Conservation (phyloP, 192 early-diverging fungal species). For the Spizellomyces sp. region DNA sequence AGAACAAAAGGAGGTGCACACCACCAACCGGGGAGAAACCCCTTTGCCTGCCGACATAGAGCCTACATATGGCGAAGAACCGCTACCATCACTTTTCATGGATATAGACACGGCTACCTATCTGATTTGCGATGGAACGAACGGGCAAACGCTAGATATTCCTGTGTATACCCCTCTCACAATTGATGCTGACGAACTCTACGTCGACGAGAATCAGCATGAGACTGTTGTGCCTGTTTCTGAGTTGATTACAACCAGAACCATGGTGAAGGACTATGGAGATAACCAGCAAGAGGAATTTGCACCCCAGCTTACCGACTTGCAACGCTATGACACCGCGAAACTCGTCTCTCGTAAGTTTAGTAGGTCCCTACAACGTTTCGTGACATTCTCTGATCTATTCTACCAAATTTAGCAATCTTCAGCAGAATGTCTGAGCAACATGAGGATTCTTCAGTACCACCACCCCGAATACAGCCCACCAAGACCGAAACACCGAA, state of each 20-base stretch:
- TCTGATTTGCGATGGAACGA: conserved; percentile 29
- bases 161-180: conserved; percentile 51
- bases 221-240: conserved; percentile 57
- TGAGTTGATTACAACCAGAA: conserved; percentile 25
- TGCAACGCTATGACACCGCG: conserved; percentile 32
- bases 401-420: too few species aligned
- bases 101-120: conserved; percentile 26
- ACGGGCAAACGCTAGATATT: conserved; percentile 18
- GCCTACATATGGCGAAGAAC: background rate
- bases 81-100: conserved; percentile 18
- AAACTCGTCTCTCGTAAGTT: conserved; percentile 8
- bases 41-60: too few species aligned
- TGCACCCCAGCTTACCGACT: background rate
- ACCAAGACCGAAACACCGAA: too few species aligned
- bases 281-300: background rate
- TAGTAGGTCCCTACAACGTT: conserved; percentile 8
- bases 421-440: too few species aligned
- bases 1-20: too few species aligned
- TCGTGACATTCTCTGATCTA: too few species aligned
- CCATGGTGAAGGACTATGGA: background rate
- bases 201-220: conserved; percentile 57
- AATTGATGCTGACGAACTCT: conserved; percentile 41
- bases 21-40: too few species aligned
- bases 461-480: too few species aligned
- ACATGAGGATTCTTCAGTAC: too few species aligned